Base-by-base conservation (phyloP, 805 yeast genomes). In the Lachancea sp. region DNA sequence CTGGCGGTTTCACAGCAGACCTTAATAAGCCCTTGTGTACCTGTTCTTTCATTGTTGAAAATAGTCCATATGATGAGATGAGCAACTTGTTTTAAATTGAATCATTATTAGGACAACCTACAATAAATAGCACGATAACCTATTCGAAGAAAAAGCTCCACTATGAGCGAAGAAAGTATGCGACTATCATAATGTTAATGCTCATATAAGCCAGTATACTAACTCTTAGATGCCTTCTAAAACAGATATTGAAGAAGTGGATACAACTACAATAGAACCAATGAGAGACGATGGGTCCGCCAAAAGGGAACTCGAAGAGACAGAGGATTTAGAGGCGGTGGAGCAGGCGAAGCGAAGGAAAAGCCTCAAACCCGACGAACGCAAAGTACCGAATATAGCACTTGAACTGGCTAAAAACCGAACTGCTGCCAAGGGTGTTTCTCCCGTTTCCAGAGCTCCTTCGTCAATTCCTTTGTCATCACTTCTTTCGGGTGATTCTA, bases 401-500 rank as follows among this genome's bases (percentile, higher is more conserved):
- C 50, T 56, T 36, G 61, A 60, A 41, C 33, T 60, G 30, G 64
- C 64, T 5, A 55, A 51, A 32, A 60, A 60, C 38, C 51, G 64
- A 42, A 58, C 56, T 19, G 41, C 40, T 16, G 54, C 40, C 5
- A 49, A 46, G 34, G 43, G 40, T 8, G 25, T 41, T n/a, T n/a
- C n/a, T 11, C 42, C 42, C 3, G 47, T 56, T 2, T 41, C 43
- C 8, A 34, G 37, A 12, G 34, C 32, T 26, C 17, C 40, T 31
- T 41, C 48, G 12, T 43, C 49, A 4, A 41, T 49, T 13, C 48
- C 51, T 4, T 22, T 40, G 12, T 17, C 48, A 17, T 39, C 42
- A 12, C 38, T 39, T 26, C 38, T 39, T n/a, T 39, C 42, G 15
- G 30, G 25, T 20, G 42, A 39, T 15, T 13, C 16, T 15, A 28